Evolutionary conservation across 352 stramenopile genomes (phyloP).

Genomic region (Phytophthora sojae): DNA sequence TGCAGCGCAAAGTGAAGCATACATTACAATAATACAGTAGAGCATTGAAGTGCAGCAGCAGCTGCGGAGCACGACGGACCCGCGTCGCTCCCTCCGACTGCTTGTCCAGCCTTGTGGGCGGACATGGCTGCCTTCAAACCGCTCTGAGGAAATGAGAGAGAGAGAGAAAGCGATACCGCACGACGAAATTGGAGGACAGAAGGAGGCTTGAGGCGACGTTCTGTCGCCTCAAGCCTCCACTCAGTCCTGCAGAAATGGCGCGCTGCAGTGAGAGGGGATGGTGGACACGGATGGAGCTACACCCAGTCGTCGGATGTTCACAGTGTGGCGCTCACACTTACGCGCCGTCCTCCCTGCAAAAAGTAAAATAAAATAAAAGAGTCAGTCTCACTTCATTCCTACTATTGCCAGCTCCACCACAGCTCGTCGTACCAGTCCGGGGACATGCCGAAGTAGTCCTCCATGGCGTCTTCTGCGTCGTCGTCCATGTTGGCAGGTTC

Average conservation of each 20-base stretch:
- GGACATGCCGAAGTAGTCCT: slow-evolving; percentile 90
- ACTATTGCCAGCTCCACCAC: neutral
- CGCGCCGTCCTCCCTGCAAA: slow-evolving; percentile 62
- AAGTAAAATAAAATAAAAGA: neutral
- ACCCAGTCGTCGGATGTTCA: slow-evolving; percentile 16
- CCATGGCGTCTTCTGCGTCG: slow-evolving; percentile 78
- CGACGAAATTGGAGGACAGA: slow-evolving; percentile 24
- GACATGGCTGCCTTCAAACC: slow-evolving; percentile 26
- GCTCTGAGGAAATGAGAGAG: slow-evolving; percentile 14
- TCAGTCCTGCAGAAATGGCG: slow-evolving; percentile 29
- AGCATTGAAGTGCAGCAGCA: slow-evolving; percentile 34
- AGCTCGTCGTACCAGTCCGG: slow-evolving; percentile 71
- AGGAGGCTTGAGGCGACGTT: neutral
- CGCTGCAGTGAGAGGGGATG: slow-evolving; percentile 30
- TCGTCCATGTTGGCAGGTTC: slow-evolving; percentile 72
- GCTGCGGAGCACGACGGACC: slow-evolving; percentile 16
- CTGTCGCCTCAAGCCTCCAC: slow-evolving; percentile 13
- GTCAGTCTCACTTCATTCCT: neutral
- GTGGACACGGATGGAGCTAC: slow-evolving; percentile 4
- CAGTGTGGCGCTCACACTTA: slow-evolving; percentile 38
- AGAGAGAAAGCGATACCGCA: slow-evolving; percentile 32
- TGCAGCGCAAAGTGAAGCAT: slow-evolving; percentile 43
- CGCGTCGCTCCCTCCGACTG: slow-evolving; percentile 31
- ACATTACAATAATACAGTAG: slow-evolving; percentile 49
- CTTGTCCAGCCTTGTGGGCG: slow-evolving; percentile 14